Base-by-base conservation (phyloP, 139 green algal genomes). In the Chlamydomonas applanata region DNA sequence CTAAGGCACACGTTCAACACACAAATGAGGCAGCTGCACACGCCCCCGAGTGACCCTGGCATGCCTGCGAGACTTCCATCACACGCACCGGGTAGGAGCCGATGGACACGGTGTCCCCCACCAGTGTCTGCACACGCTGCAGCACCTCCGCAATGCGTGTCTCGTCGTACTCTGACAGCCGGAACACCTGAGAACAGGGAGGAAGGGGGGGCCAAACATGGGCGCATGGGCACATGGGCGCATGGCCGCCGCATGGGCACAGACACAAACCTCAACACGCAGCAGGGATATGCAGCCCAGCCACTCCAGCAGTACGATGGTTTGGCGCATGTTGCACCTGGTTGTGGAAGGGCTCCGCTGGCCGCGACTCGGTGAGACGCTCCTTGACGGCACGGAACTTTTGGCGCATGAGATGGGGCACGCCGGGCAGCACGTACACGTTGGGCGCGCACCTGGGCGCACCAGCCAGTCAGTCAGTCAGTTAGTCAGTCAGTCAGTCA, bases 351-450 rank as follows among this genome's bases (percentile, higher is more conserved):
- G 87, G 91, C n/a, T 72, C 70, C 45, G 84, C 24, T 35, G 63
- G 78, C 11, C 54, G 72, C 33, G 82, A 63, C 44, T 77, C 24
- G 25, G 73, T 34, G 33, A 96, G 77, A 36, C 82, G 40, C 7
- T 32, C 35, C 64, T 79, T 72, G 16, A 94, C 72, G 3, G 79
- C 84, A 25, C 29, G 16, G 89, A 88, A 94, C 74, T 93, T 94
- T 45, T 84, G 60, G 19, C 75, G 83, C 74, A 95, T 77, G 35
- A 94, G 83, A 29, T 86, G 52, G 0, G 91, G 91, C 0, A 95
- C 89, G 32, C 86, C 92, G 1, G 92, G 92, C 70, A 97, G 82
- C 29, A 96, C 79, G 72, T 90, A 96, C 1, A 96, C 71, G 82
- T 97, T 97, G 73, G 88, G 76, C 24, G 84, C 74, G 77, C 84